phyloP scores from a whole-genome alignment of 2,329 filamentous ascomycete species.

The Diplodia sapinea region DNA sequence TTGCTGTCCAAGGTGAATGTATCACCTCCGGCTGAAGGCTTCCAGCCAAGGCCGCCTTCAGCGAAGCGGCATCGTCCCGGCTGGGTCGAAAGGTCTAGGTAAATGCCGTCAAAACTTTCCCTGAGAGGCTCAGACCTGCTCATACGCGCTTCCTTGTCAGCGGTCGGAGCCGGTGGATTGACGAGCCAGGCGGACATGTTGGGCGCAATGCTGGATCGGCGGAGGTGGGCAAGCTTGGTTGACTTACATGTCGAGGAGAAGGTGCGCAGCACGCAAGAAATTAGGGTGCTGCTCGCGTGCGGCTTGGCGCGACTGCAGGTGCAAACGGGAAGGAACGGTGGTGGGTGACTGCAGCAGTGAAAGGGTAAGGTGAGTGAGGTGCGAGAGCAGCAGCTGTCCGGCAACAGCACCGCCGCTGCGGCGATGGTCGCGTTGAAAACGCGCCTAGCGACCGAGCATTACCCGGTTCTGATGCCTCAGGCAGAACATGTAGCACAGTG shows the following conservation, averaged over 20 bases:
- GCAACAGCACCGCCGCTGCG: constrained; percentile 6
- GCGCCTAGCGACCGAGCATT: constrained; percentile 10
- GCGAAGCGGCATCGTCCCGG: constrained; percentile 93
- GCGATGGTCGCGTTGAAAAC: constrained; percentile 29
- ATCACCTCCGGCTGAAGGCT: constrained; percentile 82
- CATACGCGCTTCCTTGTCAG: not conserved
- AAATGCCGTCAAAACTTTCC: constrained; percentile 98
- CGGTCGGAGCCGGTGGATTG: not conserved
- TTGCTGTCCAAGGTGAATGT: constrained; percentile 90
- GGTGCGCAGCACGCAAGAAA: constrained; percentile 7
- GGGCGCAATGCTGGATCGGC: constrained; percentile 3
- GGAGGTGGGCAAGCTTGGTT: constrained; percentile 9
- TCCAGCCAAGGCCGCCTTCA: constrained; percentile 95
- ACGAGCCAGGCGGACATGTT: constrained; percentile 17
- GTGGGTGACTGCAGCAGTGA: constrained; percentile 16
- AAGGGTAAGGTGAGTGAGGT: not conserved
- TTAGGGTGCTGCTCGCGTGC: not conserved
- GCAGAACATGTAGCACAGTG: not conserved
- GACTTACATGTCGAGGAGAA: constrained; percentile 8
- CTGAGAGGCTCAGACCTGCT: constrained; percentile 44
- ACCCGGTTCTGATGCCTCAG: not conserved
- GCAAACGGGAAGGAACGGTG: constrained; percentile 20
- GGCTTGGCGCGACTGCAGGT: constrained; percentile 14
- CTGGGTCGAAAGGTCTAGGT: constrained; percentile 92
- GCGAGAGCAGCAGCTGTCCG: constrained; percentile 14